Conservation (phyloP, 1,284 basidiomycete species). For the Moesziomyces sp. region DNA sequence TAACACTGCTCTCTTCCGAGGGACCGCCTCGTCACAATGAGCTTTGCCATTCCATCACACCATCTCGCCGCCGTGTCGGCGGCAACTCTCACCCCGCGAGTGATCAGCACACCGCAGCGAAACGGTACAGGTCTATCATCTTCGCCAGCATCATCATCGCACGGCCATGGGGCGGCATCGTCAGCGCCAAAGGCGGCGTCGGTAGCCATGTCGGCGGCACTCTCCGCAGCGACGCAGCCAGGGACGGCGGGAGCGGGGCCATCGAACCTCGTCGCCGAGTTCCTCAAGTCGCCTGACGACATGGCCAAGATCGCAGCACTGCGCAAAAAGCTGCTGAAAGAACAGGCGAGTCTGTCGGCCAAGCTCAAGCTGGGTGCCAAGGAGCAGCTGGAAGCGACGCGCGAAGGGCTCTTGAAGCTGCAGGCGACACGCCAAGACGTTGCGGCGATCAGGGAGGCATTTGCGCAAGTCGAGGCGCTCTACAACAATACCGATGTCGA, state of each 20-base stretch:
- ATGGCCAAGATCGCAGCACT: slow-evolving; percentile 87
- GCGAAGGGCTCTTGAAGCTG: slow-evolving; percentile 87
- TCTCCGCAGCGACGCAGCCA: slow-evolving; percentile 26
- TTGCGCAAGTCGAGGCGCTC: slow-evolving; percentile 84
- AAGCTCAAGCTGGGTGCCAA: slow-evolving; percentile 91
- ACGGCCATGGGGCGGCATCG: slow-evolving; percentile 22
- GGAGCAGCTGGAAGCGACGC: slow-evolving; percentile 90
- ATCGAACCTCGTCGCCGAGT: slow-evolving; percentile 55
- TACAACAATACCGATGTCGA: slow-evolving; percentile 40
- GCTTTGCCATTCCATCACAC: background rate
- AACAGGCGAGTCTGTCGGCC: slow-evolving; percentile 93
- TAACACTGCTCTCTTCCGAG: background rate
- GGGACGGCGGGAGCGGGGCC: slow-evolving; percentile 14
- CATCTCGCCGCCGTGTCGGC: slow-evolving; percentile 5
- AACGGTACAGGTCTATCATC: slow-evolving; percentile 4
- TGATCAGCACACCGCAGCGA: slow-evolving; percentile 17
- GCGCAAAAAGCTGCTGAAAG: slow-evolving; percentile 93
- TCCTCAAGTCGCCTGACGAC: slow-evolving; percentile 80
- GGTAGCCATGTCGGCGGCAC: slow-evolving; percentile 19
- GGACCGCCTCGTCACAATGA: background rate
- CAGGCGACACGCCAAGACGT: slow-evolving; percentile 84
- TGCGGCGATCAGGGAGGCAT: slow-evolving; percentile 89
- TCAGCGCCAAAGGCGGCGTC: slow-evolving; percentile 11
- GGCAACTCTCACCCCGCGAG: background rate
- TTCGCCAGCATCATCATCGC: slow-evolving; percentile 24